Evolutionary conservation across 1,139 yeast genomes (phyloP).

Genomic region (Magnusiomyces clavatus): DNA sequence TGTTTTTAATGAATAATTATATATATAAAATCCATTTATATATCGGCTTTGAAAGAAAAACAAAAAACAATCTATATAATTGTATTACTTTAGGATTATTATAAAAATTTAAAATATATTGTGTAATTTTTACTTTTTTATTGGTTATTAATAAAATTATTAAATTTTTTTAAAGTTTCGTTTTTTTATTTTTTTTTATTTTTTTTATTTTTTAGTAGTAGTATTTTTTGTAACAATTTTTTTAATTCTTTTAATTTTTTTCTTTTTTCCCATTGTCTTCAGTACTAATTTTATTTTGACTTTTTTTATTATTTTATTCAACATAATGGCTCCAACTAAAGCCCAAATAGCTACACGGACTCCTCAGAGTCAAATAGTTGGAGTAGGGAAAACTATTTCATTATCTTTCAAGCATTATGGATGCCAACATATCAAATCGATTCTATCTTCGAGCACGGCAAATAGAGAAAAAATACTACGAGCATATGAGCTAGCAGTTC

Average conservation of each 20-base stretch:
- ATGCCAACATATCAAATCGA: background rate
- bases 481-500: constrained; percentile 6
- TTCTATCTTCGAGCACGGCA: background rate
- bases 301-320: background rate
- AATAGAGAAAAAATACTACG: background rate
- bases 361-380: background rate
- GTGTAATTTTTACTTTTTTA: background rate
- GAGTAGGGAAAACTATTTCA: constrained; percentile 1
- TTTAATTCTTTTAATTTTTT: background rate
- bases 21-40: background rate
- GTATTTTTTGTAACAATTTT: background rate
- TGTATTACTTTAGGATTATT: background rate
- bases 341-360: background rate
- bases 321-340: constrained; percentile 3
- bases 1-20: background rate
- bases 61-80: background rate
- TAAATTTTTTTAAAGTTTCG: background rate
- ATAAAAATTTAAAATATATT: background rate
- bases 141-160: background rate
- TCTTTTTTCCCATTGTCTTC: background rate
- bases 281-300: background rate
- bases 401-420: background rate
- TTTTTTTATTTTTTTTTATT: background rate
- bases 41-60: background rate
- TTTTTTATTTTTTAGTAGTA: background rate